A percentile compares a stretch with the other conserved stretches of the same genome.
phyloP scores from a whole-genome alignment of 495 filamentous ascomycete genomes.

The Xylaria bambusicola region DNA sequence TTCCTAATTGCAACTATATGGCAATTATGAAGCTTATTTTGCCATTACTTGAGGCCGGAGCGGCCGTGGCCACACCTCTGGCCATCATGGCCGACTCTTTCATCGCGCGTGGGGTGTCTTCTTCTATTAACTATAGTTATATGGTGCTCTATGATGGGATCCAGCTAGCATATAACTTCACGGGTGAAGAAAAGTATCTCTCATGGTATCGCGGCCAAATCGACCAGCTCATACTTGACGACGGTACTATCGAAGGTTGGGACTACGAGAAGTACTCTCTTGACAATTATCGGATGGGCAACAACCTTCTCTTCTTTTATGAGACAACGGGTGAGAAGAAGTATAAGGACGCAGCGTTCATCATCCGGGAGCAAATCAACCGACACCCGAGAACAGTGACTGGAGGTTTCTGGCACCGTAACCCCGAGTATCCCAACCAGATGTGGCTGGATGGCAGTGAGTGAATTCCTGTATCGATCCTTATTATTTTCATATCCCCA shows the following conservation, averaged over 20 bases:
- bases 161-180: conserved; percentile 39
- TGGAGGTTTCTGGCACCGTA: conserved; percentile 58
- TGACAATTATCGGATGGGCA: conserved; percentile 53
- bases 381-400: conserved; percentile 49
- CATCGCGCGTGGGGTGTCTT: conserved; percentile 46
- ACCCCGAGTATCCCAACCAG: conserved; percentile 52
- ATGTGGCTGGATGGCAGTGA: conserved; percentile 57
- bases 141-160: conserved; percentile 42
- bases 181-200: conserved; percentile 33
- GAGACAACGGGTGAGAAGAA: conserved; percentile 36
- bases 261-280: conserved; percentile 46
- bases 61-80: conserved; percentile 5
- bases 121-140: conserved; percentile 38
- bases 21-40: conserved; percentile 12
- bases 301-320: conserved; percentile 49
- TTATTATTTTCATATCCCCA: no score
- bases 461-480: no score
- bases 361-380: conserved; percentile 49
- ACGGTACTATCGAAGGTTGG: conserved; percentile 45
- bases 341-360: conserved; percentile 43
- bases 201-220: conserved; percentile 39
- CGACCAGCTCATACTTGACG: conserved; percentile 37
- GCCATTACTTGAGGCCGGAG: background rate
- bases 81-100: conserved; percentile 39
- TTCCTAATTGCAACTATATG: background rate